Evolutionary conservation across 345 rosid genomes (phyloP).

Genomic region (Citrus glauca): DNA sequence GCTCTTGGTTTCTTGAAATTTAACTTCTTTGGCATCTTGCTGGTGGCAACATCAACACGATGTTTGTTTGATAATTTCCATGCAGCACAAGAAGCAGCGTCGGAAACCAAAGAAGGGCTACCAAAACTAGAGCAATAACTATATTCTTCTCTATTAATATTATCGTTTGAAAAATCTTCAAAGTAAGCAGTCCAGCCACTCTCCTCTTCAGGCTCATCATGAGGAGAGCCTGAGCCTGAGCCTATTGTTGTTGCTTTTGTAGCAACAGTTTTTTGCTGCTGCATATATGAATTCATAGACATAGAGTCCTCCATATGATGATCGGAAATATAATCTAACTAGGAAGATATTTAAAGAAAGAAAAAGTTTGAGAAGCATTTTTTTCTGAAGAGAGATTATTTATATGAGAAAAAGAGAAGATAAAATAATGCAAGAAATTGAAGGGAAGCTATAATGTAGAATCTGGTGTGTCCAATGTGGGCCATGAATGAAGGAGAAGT

Average conservation of each 20-base stretch:
- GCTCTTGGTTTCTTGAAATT: constrained; percentile 52
- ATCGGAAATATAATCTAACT: neutral
- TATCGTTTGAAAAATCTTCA: constrained; percentile 50
- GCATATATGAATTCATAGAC: constrained; percentile 21
- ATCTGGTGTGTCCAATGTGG: constrained; percentile 30
- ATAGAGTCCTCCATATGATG: constrained; percentile 22
- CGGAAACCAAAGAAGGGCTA: constrained; percentile 65
- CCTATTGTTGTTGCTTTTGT: constrained; percentile 7
- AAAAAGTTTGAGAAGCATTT: constrained; percentile 1
- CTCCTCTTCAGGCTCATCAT: constrained; percentile 39
- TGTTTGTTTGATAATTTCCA: constrained; percentile 27
- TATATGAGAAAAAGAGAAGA: constrained; percentile 13
- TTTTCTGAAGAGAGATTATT: constrained; percentile 8
- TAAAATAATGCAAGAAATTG: constrained; percentile 13
- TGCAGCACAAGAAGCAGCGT: constrained; percentile 58
- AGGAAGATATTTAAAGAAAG: neutral
- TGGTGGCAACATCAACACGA: neutral
- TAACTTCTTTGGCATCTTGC: constrained; percentile 31
- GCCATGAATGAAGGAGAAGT: constrained; percentile 19
- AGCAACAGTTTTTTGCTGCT: constrained; percentile 9
- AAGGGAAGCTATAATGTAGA: constrained; percentile 27
- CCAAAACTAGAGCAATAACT: constrained; percentile 37
- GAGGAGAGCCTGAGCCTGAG: neutral
- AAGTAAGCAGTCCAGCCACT: constrained; percentile 93
- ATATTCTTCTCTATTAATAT: constrained; percentile 9